These are phyloP conservation scores for Vigna angularis DNA, from an alignment of 306 rosid species.

Conservation along the genomic window DNA sequence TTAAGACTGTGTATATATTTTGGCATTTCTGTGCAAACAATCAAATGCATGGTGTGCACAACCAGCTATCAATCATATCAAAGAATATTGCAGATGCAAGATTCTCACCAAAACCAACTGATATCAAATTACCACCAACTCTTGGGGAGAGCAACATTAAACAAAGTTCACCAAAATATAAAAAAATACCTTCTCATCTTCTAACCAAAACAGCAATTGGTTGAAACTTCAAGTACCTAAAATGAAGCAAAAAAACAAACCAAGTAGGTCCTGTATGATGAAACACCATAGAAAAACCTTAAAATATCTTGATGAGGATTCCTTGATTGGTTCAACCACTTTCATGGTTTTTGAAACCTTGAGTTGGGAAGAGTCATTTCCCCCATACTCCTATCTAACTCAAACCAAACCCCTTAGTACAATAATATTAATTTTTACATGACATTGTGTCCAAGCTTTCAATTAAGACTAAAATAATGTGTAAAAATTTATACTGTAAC, in stretches of 20 bases:
- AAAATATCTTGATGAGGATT: constrained; percentile 1
- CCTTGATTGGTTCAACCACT: constrained; percentile 31
- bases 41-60: constrained; percentile 20
- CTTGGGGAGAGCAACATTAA: constrained; percentile 24
- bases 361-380: too few species aligned
- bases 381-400: neutral
- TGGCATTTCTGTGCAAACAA: constrained; percentile 23
- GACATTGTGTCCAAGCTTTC: neutral
- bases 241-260: constrained; percentile 10
- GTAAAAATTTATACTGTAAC: too few species aligned
- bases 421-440: neutral
- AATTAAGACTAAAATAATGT: neutral
- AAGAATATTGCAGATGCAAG: constrained; percentile 36
- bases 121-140: constrained; percentile 41
- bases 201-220: constrained; percentile 3
- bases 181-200: neutral
- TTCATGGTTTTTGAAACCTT: constrained; percentile 9
- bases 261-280: constrained; percentile 20
- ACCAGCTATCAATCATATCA: constrained; percentile 28
- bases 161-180: constrained; percentile 5
- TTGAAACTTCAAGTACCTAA: constrained; percentile 15
- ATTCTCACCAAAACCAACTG: constrained; percentile 18
- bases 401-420: constrained; percentile 26
- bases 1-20: constrained; percentile 15
- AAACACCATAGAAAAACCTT: constrained; percentile 28